These are phyloP conservation scores for Austroboletus eburneus DNA, from an alignment of 768 basidiomycete genomes.

Conservation along the genomic window DNA sequence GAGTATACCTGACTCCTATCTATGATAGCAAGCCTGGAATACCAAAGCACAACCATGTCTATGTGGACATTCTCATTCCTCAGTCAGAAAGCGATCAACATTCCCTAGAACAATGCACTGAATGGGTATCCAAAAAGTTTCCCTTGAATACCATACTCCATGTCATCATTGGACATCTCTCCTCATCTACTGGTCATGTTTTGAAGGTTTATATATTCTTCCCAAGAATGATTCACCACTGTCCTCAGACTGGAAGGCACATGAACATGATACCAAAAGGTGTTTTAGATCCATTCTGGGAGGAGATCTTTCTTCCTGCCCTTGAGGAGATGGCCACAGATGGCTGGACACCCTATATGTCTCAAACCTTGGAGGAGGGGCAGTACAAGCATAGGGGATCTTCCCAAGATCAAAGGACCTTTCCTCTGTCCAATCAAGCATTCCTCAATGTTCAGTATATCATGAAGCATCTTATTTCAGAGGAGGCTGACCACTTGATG, in stretches of 20 bases:
- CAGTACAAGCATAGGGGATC: conserved; percentile 1
- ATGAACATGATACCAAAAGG: conserved; percentile 5
- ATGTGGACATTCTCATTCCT: conserved; percentile 6
- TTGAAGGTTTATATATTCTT: conserved; percentile 7
- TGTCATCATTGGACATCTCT: not conserved
- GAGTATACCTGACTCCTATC: not conserved
- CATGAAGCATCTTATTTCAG: not conserved
- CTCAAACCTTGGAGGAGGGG: not conserved
- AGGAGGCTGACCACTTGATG: not conserved
- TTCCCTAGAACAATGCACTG: not conserved
- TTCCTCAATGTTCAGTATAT: not conserved
- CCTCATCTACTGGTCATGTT: not conserved
- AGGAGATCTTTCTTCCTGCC: conserved; percentile 2
- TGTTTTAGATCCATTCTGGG: conserved; percentile 7
- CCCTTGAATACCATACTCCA: conserved; percentile 7
- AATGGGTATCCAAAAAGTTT: conserved; percentile 10
- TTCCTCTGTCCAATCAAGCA: not conserved
- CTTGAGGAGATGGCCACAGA: not conserved
- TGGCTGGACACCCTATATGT: not conserved
- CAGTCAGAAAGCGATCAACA: conserved; percentile 3
- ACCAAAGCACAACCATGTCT: conserved; percentile 13
- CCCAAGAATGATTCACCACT: conserved; percentile 7
- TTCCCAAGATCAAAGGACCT: not conserved
- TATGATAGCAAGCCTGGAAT: conserved; percentile 4
- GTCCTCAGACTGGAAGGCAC: not conserved